A percentile compares a stretch with the other conserved stretches of the same genome.
These are phyloP conservation scores for Cryphonectria japonica DNA, from an alignment of 2,329 filamentous ascomycete species.

Conservation along the genomic window DNA sequence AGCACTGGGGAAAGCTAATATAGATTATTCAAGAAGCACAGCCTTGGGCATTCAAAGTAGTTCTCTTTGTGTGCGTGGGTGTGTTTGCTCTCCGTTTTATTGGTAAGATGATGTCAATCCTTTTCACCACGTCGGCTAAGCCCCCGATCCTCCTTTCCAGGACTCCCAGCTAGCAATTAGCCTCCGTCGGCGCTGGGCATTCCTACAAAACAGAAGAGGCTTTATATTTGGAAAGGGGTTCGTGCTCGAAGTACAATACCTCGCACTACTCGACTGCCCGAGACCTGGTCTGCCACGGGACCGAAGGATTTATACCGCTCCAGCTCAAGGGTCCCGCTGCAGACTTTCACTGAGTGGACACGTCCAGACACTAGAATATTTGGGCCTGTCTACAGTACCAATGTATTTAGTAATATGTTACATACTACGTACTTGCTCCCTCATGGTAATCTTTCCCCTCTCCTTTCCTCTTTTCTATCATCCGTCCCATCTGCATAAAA, in stretches of 20 bases:
- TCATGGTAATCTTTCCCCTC: not conserved
- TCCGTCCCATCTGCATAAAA: not conserved
- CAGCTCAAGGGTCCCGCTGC: too few species aligned
- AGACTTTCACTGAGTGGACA: too few species aligned
- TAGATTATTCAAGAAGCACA: not conserved
- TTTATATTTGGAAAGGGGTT: too few species aligned
- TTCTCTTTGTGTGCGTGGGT: too few species aligned
- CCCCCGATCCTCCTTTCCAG: not conserved
- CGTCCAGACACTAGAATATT: too few species aligned
- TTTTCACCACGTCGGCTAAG: not conserved
- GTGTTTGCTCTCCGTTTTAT: too few species aligned
- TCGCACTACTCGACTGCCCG: too few species aligned
- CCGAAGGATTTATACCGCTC: too few species aligned
- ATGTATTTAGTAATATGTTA: not conserved
- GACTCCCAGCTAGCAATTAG: not conserved
- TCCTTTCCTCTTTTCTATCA: not conserved
- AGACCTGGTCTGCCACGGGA: too few species aligned
- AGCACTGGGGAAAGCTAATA: not conserved
- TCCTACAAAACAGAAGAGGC: not conserved
- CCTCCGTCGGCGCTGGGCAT: not conserved
- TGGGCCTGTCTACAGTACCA: not conserved
- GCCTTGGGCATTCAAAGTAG: not conserved
- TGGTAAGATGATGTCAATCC: too few species aligned
- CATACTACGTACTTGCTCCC: too few species aligned
- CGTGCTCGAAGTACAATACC: too few species aligned